Base-by-base conservation (phyloP, 768 basidiomycete species). In the Naganishia onofrii region DNA sequence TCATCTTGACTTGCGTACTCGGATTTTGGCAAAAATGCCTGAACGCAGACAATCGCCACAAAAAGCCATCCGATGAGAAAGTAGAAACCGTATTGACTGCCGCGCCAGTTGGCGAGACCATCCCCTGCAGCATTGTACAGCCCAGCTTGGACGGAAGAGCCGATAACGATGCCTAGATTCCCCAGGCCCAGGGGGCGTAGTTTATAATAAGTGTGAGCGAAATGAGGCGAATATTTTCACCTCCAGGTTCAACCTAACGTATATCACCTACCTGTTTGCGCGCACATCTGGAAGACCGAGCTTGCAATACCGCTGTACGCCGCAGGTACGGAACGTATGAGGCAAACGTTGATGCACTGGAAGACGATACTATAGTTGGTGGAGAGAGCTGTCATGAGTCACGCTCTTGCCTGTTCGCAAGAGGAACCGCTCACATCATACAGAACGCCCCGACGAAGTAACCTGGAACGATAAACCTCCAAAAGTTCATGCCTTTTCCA, bases 91-190 rank as follows among this genome's bases (percentile, higher is more conserved):
- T 76, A 67, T 10, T 70, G 70, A 19, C 56, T 54, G 13, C 70
- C 38, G 53, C 73, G 70, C 78, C 78, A 79, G 48, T 79, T 69
- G 26, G 67, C 34, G n/a, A 77, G 53, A 38, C 72, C 70, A 55
- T 74, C 63, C 1, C 42, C 66, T 36, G 67, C 70, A 31, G 75
- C 71, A 29, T 29, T 32, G 52, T 67, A 58, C 0, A 79, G 66
- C 9, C 72, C 77, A 17, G 78, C 78, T 68, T 78, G 77, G 8
- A 77, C 75, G 19, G 77, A 75, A 6, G 78, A 65, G 28, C 69
- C 70, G 55, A 79, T 69, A 13, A 77, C 73, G 10, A 74, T 77
- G 6, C 74, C 76, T 71, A 42, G 13, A n/a, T n/a, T n/a, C n/a
- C n/a, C n/a, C n/a, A n/a, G n/a, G n/a, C n/a, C n/a, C n/a, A n/a